phyloP scores from a whole-genome alignment of 441 rosid genomes.

The Monsonia emarginata region DNA sequence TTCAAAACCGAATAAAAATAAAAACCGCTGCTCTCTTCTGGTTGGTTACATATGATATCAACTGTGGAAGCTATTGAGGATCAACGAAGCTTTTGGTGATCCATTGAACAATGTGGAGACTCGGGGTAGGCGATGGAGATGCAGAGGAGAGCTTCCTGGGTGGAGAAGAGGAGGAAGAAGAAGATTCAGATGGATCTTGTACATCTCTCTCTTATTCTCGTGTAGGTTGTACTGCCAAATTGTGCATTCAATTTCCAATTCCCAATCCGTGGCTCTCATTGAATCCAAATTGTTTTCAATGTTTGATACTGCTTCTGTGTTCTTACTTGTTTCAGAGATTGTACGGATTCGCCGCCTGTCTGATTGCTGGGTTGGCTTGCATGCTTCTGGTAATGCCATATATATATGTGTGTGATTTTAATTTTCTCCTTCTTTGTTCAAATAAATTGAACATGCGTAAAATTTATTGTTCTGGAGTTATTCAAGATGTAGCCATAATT shows the following conservation, averaged over 20 bases:
- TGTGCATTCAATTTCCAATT: no score
- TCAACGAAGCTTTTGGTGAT: conserved; percentile 3
- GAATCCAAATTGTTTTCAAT: no score
- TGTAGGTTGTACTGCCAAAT: no score
- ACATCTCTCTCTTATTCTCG: neutral
- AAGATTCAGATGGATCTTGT: neutral
- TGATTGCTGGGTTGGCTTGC: neutral
- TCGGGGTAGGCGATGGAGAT: conserved; percentile 41
- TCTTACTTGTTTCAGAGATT: neutral
- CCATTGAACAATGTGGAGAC: conserved; percentile 36
- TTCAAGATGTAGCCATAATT: neutral
- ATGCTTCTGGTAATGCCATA: neutral
- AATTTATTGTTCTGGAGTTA: neutral
- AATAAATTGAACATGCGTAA: no score
- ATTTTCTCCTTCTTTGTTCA: no score
- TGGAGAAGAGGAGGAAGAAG: conserved; percentile 44
- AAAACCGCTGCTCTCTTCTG: neutral
- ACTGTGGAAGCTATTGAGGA: conserved; percentile 6
- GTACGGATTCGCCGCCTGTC: neutral
- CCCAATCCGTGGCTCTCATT: no score
- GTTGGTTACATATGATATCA: neutral
- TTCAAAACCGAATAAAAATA: neutral
- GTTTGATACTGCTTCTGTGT: no score
- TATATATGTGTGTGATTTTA: neutral
- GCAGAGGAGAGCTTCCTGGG: conserved; percentile 31